These are phyloP conservation scores for Ganoderma lucidum DNA, from an alignment of 1,284 basidiomycete genomes.

Conservation along the genomic window DNA sequence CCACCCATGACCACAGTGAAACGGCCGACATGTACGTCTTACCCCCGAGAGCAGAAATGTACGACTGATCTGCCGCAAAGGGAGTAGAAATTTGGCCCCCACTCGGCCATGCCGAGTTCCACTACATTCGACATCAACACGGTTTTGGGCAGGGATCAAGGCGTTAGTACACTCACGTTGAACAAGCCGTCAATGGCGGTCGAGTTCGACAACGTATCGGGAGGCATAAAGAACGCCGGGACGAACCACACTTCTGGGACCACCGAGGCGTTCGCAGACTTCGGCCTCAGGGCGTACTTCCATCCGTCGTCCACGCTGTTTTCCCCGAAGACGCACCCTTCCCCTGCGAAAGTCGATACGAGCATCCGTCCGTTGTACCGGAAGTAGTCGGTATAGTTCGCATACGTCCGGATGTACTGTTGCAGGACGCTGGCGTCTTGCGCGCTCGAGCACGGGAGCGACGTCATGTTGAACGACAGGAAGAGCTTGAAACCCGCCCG, in stretches of 20 bases:
- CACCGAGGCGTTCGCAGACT: conserved; percentile 22
- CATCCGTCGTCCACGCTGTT: conserved; percentile 43
- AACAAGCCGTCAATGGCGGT: conserved; percentile 47
- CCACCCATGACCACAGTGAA: conserved; percentile 65
- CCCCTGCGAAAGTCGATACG: conserved; percentile 63
- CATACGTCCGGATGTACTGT: conserved; percentile 51
- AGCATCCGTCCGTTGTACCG: conserved; percentile 50
- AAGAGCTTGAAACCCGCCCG: conserved; percentile 58
- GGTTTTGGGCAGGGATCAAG: neutral
- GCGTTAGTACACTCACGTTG: conserved; percentile 40
- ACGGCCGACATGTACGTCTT: conserved; percentile 47
- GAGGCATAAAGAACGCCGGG: conserved; percentile 48
- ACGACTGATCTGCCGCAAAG: conserved; percentile 41
- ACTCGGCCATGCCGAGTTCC: conserved; percentile 49
- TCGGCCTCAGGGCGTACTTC: conserved; percentile 42
- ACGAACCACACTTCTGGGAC: conserved; percentile 44
- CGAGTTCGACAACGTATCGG: conserved; percentile 36
- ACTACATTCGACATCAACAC: conserved; percentile 34
- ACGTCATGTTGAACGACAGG: conserved; percentile 66
- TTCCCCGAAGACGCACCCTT: conserved; percentile 56
- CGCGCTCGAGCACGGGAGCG: conserved; percentile 48
- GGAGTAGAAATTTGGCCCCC: conserved; percentile 29
- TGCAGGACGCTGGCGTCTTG: conserved; percentile 48
- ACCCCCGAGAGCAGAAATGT: conserved; percentile 38
- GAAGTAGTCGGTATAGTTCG: conserved; percentile 52